phyloP scores from a whole-genome alignment of 352 stramenopile genomes.

The Globisporangium barbulae region DNA sequence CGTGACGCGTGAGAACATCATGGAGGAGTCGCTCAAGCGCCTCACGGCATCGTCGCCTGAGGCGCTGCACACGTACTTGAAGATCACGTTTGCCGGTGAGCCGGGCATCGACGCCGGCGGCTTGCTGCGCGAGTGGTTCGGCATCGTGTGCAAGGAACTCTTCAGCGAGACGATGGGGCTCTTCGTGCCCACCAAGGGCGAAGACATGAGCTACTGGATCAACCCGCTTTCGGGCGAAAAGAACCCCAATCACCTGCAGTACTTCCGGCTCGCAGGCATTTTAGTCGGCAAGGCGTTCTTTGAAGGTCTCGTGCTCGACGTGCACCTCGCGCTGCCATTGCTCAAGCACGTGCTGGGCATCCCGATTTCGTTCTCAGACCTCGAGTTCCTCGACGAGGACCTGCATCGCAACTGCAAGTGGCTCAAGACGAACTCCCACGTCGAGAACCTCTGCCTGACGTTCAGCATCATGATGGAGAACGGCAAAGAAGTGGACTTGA shows the following conservation, averaged over 20 bases:
- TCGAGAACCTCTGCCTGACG: conserved; percentile 55
- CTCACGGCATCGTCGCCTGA: conserved; percentile 38
- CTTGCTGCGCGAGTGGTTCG: conserved; percentile 68
- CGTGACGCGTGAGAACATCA: conserved; percentile 51
- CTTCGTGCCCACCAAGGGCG: conserved; percentile 55
- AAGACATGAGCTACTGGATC: conserved; percentile 72
- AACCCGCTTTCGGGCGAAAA: conserved; percentile 50
- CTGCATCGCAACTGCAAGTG: conserved; percentile 64
- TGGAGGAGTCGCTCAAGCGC: conserved; percentile 45
- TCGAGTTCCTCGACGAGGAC: conserved; percentile 73
- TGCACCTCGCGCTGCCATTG: conserved; percentile 59
- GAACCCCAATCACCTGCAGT: conserved; percentile 40
- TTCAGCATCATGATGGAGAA: conserved; percentile 72
- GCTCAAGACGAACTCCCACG: conserved; percentile 56
- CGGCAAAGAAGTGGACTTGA: conserved; percentile 85
- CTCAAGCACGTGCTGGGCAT: conserved; percentile 71
- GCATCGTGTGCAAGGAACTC: conserved; percentile 48
- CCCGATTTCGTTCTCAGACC: conserved; percentile 73
- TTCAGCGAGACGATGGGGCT: conserved; percentile 52
- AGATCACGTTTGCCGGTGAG: conserved; percentile 64
- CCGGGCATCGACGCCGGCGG: conserved; percentile 65
- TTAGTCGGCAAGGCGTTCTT: conserved; percentile 65
- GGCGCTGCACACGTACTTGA: conserved; percentile 60
- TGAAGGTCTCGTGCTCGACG: conserved; percentile 58
- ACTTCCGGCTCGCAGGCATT: conserved; percentile 61